phyloP scores from a whole-genome alignment of 257 asterid species.

The Solanum habrochaites region DNA sequence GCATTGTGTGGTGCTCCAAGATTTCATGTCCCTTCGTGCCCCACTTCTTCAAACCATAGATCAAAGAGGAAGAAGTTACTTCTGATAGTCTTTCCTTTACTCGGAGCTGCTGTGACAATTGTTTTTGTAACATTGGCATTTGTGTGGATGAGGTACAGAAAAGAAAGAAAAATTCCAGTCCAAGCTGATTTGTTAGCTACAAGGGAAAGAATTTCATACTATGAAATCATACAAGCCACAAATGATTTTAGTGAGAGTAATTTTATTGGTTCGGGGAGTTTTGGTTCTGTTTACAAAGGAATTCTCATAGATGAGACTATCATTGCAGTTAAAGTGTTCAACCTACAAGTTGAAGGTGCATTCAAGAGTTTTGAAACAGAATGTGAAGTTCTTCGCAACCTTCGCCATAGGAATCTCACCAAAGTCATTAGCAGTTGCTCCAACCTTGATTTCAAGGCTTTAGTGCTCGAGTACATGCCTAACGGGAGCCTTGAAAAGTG shows the following conservation, averaged over 20 bases:
- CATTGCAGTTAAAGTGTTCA: slow-evolving; percentile 20
- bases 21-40: slow-evolving; percentile 6
- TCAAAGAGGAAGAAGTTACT: not conserved
- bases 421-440: slow-evolving; percentile 21
- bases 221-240: slow-evolving; percentile 1
- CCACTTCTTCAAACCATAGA: not conserved
- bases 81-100: not conserved
- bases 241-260: not conserved
- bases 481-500: slow-evolving; percentile 25
- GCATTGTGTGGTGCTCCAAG: slow-evolving; percentile 9
- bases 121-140: not conserved
- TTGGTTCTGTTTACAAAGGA: slow-evolving; percentile 14
- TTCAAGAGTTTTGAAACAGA: slow-evolving; percentile 9
- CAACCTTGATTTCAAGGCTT: slow-evolving; percentile 13
- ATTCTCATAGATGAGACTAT: not conserved
- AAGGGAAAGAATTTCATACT: not conserved
- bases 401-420: slow-evolving; percentile 24
- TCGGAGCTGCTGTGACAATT: not conserved
- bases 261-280: slow-evolving; percentile 6
- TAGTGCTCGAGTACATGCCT: slow-evolving; percentile 22
- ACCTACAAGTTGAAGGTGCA: slow-evolving; percentile 8
- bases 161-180: not conserved
- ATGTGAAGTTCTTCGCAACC: slow-evolving; percentile 15
- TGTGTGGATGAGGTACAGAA: not conserved
- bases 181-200: not conserved